A percentile compares a stretch with the other conserved stretches of the same genome.
Evolutionary conservation across 2,329 filamentous ascomycete genomes (phyloP).

Genomic region (Aspergillus thermomutatus): DNA sequence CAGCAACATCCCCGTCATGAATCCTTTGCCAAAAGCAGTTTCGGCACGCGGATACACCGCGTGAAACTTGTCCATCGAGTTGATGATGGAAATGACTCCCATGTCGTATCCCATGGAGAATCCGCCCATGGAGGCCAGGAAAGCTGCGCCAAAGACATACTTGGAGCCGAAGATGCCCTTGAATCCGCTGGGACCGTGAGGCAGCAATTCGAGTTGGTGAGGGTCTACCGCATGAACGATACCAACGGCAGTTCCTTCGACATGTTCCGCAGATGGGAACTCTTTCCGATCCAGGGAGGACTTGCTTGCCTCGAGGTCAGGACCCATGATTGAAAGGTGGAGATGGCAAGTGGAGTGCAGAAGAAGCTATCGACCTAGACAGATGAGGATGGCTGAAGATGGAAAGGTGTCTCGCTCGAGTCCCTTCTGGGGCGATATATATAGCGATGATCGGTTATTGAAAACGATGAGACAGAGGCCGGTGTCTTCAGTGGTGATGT

Average conservation of each 20-base stretch:
- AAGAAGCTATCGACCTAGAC: background rate
- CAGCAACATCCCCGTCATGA: slow-evolving; percentile 47
- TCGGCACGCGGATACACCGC: slow-evolving; percentile 34
- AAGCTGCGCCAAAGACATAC: slow-evolving; percentile 42
- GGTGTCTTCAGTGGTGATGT: background rate
- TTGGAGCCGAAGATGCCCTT: slow-evolving; percentile 33
- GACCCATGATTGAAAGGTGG: background rate
- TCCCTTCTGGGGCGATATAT: background rate
- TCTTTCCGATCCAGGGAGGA: background rate
- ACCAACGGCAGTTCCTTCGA: background rate
- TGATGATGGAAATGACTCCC: slow-evolving; percentile 44
- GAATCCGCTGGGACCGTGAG: slow-evolving; percentile 30
- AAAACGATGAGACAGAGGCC: background rate
- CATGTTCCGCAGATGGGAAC: background rate
- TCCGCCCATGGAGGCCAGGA: slow-evolving; percentile 42
- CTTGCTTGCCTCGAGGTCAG: background rate
- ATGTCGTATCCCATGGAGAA: slow-evolving; percentile 45
- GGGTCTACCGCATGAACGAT: background rate
- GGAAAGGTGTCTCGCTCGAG: background rate
- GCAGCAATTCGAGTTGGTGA: background rate
- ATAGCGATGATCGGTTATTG: background rate
- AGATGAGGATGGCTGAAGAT: background rate
- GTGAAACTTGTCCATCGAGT: slow-evolving; percentile 47
- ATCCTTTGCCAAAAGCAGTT: slow-evolving; percentile 36
- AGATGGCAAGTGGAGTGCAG: background rate